Base-by-base conservation (phyloP, 2,329 filamentous ascomycete genomes). In the Sclerotinia minor region DNA sequence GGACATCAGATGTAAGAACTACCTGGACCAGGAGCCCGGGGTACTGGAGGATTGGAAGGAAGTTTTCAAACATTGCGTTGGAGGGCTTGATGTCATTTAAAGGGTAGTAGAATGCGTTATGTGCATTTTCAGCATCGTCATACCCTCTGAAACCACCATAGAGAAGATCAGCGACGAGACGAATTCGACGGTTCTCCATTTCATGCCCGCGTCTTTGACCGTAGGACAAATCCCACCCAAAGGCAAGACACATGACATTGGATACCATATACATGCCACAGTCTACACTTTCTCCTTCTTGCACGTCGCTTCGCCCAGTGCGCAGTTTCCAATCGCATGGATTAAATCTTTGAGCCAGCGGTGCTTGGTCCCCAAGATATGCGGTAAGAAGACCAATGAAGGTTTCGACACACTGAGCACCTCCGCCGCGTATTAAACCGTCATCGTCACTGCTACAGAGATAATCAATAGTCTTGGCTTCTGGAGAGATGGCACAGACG, bases 391-490 rank as follows among this genome's bases (percentile, higher is more conserved):
- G n/a, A 38, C 13, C 3, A 26, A 65, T 29, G 15, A 65, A 35
- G 6, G 5, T 13, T 19, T 65, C 63, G 41, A 65, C 41, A 45
- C 63, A 55, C 24, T 24, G 6, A 57, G 52, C 11, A 15, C 26
- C 50, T 38, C 4, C 9, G 7, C 26, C 41, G 24, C 61, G 32
- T 17, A 41, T 8, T 17, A 65, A 26, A 7, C 63, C 63, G 26
- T 57, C 26, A 35, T 65, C 63, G 1, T 26, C 52, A 45, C 13
- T 11, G 52, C 63, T 65, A 38, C 63, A 65, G 19, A 65, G 49
- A 19, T 32, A 65, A 21, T 65, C 63, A 26, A 65, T 58, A n/a
- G 63, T 65, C 26, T 65, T 65, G 26, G 63, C n/a, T 58, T 65
- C 63, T 41, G 63, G 52, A 6, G 63, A 65, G n/a, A 65, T 47